These are phyloP conservation scores for Cercospora sojina DNA, from an alignment of 2,329 filamentous ascomycete genomes.

Conservation along the genomic window DNA sequence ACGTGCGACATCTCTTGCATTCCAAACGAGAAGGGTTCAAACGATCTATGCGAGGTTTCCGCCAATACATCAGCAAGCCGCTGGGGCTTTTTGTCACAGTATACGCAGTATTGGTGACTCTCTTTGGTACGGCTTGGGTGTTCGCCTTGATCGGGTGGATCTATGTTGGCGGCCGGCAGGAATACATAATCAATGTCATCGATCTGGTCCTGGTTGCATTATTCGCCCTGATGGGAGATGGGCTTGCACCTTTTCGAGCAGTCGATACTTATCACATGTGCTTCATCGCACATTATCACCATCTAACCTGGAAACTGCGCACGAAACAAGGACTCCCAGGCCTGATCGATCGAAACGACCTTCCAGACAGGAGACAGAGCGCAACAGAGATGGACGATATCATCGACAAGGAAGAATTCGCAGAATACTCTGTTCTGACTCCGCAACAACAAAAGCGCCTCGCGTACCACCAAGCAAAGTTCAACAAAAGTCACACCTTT, in stretches of 20 bases:
- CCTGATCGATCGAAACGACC: slow-evolving; percentile 67
- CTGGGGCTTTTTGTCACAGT: slow-evolving; percentile 81
- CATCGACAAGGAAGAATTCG: slow-evolving; percentile 46
- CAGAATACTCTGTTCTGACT: slow-evolving; percentile 62
- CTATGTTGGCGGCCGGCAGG: slow-evolving; percentile 70
- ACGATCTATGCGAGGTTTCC: slow-evolving; percentile 74
- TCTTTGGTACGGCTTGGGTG: slow-evolving; percentile 85
- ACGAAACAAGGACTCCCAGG: slow-evolving; percentile 61
- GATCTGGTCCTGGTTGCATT: slow-evolving; percentile 61
- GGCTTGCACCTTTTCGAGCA: slow-evolving; percentile 67
- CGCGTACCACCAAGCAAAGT: slow-evolving; percentile 74
- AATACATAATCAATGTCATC: slow-evolving; percentile 56
- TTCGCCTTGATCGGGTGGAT: slow-evolving; percentile 88
- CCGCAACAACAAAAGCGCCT: slow-evolving; percentile 66
- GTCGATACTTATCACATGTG: slow-evolving; percentile 88
- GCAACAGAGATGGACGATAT: slow-evolving; percentile 40
- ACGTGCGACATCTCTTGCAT: slow-evolving; percentile 84
- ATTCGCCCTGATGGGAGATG: slow-evolving; percentile 63
- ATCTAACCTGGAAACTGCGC: slow-evolving; percentile 62
- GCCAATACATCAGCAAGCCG: slow-evolving; percentile 71
- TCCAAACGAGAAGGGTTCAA: slow-evolving; percentile 78
- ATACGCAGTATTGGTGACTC: slow-evolving; percentile 77
- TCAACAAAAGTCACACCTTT: slow-evolving; percentile 80
- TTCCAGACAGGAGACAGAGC: slow-evolving; percentile 50
- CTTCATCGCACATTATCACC: slow-evolving; percentile 72